Evolutionary conservation across 768 basidiomycete species (phyloP).

Genomic region (Solioccasus polychromus): DNA sequence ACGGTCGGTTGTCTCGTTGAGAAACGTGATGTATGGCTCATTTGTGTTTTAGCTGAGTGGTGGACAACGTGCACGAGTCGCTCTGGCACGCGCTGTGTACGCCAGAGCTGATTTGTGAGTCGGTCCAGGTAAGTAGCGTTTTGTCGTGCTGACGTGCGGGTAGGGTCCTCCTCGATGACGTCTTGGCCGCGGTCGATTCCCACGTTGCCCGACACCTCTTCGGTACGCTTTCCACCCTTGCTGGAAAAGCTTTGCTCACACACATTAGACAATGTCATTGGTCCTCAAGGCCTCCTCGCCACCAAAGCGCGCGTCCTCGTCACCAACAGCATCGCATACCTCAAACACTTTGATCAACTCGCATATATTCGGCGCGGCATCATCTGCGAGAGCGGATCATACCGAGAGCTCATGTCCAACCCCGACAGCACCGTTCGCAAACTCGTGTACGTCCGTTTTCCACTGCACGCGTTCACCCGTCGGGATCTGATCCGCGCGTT

Average conservation of each 20-base stretch:
- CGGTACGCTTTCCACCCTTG: constrained; percentile 37
- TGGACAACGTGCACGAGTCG: constrained; percentile 80
- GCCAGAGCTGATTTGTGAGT: constrained; percentile 83
- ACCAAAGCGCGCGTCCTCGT: constrained; percentile 83
- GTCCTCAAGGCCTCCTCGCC: constrained; percentile 77
- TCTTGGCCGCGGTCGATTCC: constrained; percentile 81
- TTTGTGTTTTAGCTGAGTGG: constrained; percentile 57
- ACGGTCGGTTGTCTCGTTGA: constrained; percentile 42
- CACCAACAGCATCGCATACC: constrained; percentile 85
- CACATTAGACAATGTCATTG: constrained; percentile 72
- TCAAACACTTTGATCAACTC: constrained; percentile 73
- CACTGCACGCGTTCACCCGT: too few relatives aligned
- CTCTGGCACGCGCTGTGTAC: constrained; percentile 87
- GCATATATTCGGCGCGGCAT: constrained; percentile 78
- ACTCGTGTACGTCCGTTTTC: constrained; percentile 56
- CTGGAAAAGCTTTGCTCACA: neutral
- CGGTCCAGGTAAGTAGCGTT: neutral
- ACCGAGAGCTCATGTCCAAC: constrained; percentile 55
- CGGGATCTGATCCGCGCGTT: too few relatives aligned
- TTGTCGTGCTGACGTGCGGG: neutral
- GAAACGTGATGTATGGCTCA: constrained; percentile 13
- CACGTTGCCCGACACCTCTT: constrained; percentile 87
- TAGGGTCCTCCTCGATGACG: constrained; percentile 84
- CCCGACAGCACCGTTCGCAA: constrained; percentile 65
- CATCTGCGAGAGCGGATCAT: constrained; percentile 73